Conservation (phyloP, 1,139 yeast genomes). For the Saccharomycopsis crataegensis region DNA sequence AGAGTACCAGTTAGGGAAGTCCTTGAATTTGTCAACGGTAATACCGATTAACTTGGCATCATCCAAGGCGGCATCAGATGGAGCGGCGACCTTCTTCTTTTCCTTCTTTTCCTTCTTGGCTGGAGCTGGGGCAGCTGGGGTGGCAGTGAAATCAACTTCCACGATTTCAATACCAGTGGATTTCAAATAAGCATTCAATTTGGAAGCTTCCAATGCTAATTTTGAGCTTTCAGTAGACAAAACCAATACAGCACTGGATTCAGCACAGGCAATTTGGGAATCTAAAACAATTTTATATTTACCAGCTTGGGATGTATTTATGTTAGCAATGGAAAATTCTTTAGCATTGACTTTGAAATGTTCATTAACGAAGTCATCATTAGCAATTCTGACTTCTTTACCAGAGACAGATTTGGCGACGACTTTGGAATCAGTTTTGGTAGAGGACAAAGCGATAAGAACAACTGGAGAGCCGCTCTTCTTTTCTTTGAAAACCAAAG, state of each 20-base stretch:
- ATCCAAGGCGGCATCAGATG: constrained; percentile 48
- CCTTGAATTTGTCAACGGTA: constrained; percentile 85
- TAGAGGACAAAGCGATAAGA: constrained; percentile 65
- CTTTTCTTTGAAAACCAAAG: constrained; percentile 85
- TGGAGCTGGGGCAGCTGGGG: constrained; percentile 34
- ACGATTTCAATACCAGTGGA: constrained; percentile 50
- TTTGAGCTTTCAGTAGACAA: constrained; percentile 54
- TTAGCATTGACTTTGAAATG: constrained; percentile 59
- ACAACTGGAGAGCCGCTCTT: constrained; percentile 82
- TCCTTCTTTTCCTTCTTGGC: constrained; percentile 27
- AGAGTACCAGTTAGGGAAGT: constrained; percentile 96
- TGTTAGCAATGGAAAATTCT: constrained; percentile 58
- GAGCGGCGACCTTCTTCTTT: constrained; percentile 19
- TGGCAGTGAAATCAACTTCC: constrained; percentile 53
- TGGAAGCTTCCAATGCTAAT: constrained; percentile 47
- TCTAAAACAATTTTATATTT: constrained; percentile 67
- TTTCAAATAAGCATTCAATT: constrained; percentile 44
- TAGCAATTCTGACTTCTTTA: constrained; percentile 85
- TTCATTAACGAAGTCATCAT: constrained; percentile 65
- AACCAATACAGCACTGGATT: constrained; percentile 40
- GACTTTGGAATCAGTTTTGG: constrained; percentile 59
- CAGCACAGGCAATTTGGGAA: constrained; percentile 38
- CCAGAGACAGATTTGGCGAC: constrained; percentile 64
- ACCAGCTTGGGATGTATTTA: constrained; percentile 46
- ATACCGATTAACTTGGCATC: constrained; percentile 95